Evolutionary conservation across 1,284 basidiomycete species (phyloP).

Genomic region (Flammula alnicola): DNA sequence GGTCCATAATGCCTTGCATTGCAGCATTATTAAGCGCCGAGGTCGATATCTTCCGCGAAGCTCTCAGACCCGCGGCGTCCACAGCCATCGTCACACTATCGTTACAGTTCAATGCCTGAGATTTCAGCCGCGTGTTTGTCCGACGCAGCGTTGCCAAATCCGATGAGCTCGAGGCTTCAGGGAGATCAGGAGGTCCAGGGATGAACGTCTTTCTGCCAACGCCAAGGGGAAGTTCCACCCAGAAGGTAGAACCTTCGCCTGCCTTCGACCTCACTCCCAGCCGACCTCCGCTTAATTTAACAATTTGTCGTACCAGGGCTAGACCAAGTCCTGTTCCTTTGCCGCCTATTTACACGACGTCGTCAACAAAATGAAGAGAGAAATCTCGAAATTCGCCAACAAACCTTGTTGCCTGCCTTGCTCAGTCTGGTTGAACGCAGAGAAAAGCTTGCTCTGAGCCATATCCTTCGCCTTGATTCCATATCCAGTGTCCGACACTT

Average conservation of each 20-base stretch:
- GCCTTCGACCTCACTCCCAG: slow-evolving; percentile 74
- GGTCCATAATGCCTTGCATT: slow-evolving; percentile 71
- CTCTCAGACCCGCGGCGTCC: slow-evolving; percentile 34
- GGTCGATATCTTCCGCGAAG: slow-evolving; percentile 29
- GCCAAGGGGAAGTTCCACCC: slow-evolving; percentile 75
- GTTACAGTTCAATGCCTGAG: slow-evolving; percentile 11
- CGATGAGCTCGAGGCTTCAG: slow-evolving; percentile 24
- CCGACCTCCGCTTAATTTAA: slow-evolving; percentile 81
- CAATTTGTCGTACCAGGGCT: slow-evolving; percentile 88
- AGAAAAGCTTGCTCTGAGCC: slow-evolving; percentile 74
- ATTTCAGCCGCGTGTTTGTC: slow-evolving; percentile 8
- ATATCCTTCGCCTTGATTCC: slow-evolving; percentile 79
- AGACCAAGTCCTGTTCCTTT: slow-evolving; percentile 90
- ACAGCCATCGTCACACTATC: slow-evolving; percentile 31
- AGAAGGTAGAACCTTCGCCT: slow-evolving; percentile 72
- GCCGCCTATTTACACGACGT: slow-evolving; percentile 50
- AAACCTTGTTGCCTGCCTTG: slow-evolving; percentile 78
- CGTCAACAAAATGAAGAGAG: background rate
- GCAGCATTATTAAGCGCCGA: slow-evolving; percentile 45
- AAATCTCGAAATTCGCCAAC: slow-evolving; percentile 7
- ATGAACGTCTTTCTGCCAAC: slow-evolving; percentile 41
- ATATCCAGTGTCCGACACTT: slow-evolving; percentile 80
- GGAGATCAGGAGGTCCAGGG: slow-evolving; percentile 25
- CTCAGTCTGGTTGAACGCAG: slow-evolving; percentile 80
- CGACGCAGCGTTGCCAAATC: slow-evolving; percentile 22